Evolutionary conservation across 192 early-diverging fungal genomes (phyloP), one percentile per base, ranked within the genome.

Genomic region (Mortierella alpina): DNA sequence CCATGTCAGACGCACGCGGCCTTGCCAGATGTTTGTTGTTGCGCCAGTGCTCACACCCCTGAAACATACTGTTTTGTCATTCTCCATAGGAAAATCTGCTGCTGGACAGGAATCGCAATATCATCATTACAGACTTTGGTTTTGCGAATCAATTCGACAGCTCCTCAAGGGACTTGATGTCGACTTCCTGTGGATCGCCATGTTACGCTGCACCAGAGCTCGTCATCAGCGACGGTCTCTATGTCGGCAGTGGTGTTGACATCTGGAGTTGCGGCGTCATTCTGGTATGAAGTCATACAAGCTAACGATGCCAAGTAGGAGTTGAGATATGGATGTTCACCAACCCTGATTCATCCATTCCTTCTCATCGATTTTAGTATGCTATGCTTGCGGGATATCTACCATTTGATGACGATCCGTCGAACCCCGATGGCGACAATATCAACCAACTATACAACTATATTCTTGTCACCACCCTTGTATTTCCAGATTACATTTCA

Each of bases 181-280:
- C 93, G 7, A 99, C 98, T 8, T 95, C 93, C 45, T 99, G 98
- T 82, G 98, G 98, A 14, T 97, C 95, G 63, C 98, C 98, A 23
- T 98, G 97, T 82, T 99, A 99, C 82, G 98, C 98, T 5, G 98
- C 98, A 8, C 98, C 98, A 3, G 98, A 99, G 83, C 90, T 99
- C 17, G 98, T 99, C n/a, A 92, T 99, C 47, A 94, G 91, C 57
- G 96, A 99, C 69, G 96, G 96, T 40, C 89, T 94, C 7, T 99
- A 99, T 82, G 96, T 96, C 4, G 98, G 97, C 20, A 94, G 94
- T 13, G 93, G 94, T 7, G 97, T 96, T 1, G 98, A 99, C 84
- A 97, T 98, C 66, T 99, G 98, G 98, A 95, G 93, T 57, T 98
- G 96, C 82, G 98, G 98, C 57, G 98, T 99, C 17, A 99, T 99